Conservation (phyloP, 805 yeast species). For the Scheffersomyces coipomensis region DNA sequence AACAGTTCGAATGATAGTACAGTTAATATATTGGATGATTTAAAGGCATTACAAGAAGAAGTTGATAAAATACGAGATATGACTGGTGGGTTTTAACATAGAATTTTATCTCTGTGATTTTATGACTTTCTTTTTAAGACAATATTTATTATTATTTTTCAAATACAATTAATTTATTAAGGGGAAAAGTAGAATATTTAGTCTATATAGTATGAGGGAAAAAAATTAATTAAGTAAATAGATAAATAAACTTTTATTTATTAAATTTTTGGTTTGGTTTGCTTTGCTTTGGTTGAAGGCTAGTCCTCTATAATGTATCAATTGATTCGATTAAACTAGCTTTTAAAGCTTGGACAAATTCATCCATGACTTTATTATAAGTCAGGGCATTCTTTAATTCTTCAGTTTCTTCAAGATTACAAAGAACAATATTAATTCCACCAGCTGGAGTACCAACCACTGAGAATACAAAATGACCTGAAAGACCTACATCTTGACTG, state of each 20-base stretch:
- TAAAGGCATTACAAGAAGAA: constrained; percentile 66
- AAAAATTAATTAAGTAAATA: no score
- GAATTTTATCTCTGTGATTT: no score
- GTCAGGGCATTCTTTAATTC: constrained; percentile 1
- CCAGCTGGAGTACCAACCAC: constrained; percentile 10
- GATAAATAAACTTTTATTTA: no score
- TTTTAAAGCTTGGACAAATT: constrained; percentile 4
- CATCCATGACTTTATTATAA: constrained; percentile 5
- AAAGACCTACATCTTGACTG: constrained; percentile 16
- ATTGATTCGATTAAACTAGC: background rate
- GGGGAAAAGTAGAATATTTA: no score
- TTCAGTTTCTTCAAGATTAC: constrained; percentile 10
- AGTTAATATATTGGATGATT: constrained; percentile 59
- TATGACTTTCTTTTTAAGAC: no score
- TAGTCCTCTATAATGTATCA: background rate
- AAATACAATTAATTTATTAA: no score
- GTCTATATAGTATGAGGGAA: no score
- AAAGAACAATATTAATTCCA: constrained; percentile 16
- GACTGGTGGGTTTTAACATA: constrained; percentile 46
- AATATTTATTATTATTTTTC: no score
- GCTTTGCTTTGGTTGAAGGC: no score
- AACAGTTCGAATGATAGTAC: constrained; percentile 27
- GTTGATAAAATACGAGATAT: constrained; percentile 55
- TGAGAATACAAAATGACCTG: constrained; percentile 11
- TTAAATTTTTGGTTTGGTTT: no score